phyloP scores from a whole-genome alignment of 2,329 filamentous ascomycete genomes.

The Mollisiaceae sp. region DNA sequence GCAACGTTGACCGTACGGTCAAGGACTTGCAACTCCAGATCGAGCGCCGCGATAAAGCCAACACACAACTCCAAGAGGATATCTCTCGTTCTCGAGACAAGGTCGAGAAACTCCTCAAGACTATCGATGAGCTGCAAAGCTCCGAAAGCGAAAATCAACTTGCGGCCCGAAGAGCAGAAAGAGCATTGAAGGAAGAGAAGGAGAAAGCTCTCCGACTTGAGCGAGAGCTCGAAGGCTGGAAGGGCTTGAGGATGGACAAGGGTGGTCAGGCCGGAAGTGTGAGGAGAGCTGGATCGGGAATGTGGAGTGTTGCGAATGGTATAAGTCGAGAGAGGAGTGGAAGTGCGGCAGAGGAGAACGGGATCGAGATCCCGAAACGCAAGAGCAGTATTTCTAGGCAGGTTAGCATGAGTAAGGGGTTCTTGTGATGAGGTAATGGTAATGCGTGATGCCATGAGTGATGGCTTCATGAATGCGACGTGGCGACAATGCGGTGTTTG shows the following conservation, averaged over 20 bases:
- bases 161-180: slow-evolving; percentile 81
- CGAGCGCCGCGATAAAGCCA: slow-evolving; percentile 90
- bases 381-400: slow-evolving; percentile 68
- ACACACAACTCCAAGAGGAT: slow-evolving; percentile 80
- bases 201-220: slow-evolving; percentile 84
- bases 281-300: slow-evolving; percentile 21
- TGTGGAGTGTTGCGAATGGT: slow-evolving; percentile 22
- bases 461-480: background rate
- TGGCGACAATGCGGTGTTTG: background rate
- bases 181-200: slow-evolving; percentile 85
- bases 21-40: slow-evolving; percentile 93
- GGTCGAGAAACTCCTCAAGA: slow-evolving; percentile 83
- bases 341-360: slow-evolving; percentile 33
- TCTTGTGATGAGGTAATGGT: slow-evolving; percentile 55
- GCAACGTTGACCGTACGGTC: slow-evolving; percentile 91
- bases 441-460: slow-evolving; percentile 4
- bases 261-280: slow-evolving; percentile 34
- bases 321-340: slow-evolving; percentile 19
- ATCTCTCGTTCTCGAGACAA: slow-evolving; percentile 86
- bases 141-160: slow-evolving; percentile 84
- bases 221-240: slow-evolving; percentile 84
- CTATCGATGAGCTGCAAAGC: slow-evolving; percentile 92
- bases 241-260: slow-evolving; percentile 71
- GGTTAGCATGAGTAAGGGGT: slow-evolving; percentile 79
- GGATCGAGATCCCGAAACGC: slow-evolving; percentile 63